Evolutionary conservation across 169 alveolate species (phyloP).

Genomic region (Plasmodium vivax): DNA sequence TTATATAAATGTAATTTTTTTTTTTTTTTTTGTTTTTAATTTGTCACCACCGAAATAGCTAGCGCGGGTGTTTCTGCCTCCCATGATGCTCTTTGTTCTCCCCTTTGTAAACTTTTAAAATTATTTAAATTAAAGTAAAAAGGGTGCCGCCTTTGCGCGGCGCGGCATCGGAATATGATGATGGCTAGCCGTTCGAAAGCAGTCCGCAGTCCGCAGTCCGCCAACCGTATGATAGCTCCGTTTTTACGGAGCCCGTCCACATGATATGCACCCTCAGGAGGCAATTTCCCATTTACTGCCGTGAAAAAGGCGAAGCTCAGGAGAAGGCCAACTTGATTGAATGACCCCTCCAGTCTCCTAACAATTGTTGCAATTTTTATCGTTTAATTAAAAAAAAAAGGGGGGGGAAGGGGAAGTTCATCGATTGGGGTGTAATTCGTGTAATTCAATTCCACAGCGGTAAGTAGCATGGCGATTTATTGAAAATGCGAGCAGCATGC

Average conservation of each 20-base stretch:
- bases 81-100: neutral
- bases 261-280: neutral
- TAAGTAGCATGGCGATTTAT: neutral
- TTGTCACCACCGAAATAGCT: neutral
- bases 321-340: neutral
- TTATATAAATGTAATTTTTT: neutral
- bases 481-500: neutral
- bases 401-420: neutral
- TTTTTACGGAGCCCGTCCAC: neutral
- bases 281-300: neutral
- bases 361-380: neutral
- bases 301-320: neutral
- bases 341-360: neutral
- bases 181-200: neutral
- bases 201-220: neutral
- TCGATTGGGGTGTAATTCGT: neutral
- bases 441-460: neutral
- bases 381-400: neutral
- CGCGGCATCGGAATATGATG: neutral
- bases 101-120: neutral
- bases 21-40: slow-evolving; percentile 1
- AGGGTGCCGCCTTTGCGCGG: neutral
- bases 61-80: neutral
- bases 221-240: neutral
- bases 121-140: neutral